A percentile compares a stretch with the other conserved stretches of the same genome.
phyloP scores from a whole-genome alignment of 371 early-diverging fungal species.

The Mortierella sp. region DNA sequence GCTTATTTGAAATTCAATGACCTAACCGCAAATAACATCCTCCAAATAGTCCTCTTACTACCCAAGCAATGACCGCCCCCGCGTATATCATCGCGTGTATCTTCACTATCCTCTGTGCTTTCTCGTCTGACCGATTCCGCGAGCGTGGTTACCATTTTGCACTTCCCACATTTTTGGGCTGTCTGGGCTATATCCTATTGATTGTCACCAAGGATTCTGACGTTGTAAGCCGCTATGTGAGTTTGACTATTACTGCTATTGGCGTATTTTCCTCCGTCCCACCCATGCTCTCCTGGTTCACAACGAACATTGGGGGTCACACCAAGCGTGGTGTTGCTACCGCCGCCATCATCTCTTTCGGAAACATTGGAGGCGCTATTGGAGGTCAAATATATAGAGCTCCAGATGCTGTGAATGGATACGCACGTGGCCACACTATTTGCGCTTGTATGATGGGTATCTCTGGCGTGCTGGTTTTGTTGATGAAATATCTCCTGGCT shows the following conservation, averaged over 20 bases:
- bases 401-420: constrained; percentile 65
- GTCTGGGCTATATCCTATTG: constrained; percentile 74
- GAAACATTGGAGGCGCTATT: constrained; percentile 75
- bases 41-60: constrained; percentile 12
- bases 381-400: constrained; percentile 75
- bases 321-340: constrained; percentile 74
- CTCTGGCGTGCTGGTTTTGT: constrained; percentile 55
- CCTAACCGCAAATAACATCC: background rate
- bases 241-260: constrained; percentile 64
- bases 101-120: constrained; percentile 67
- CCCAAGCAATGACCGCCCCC: constrained; percentile 57
- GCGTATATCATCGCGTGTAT: constrained; percentile 63
- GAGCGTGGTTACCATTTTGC: constrained; percentile 77
- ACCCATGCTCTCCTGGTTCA: constrained; percentile 72
- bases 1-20: background rate
- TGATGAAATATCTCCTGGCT: constrained; percentile 60
- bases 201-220: constrained; percentile 55
- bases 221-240: constrained; percentile 61
- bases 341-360: constrained; percentile 71
- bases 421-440: constrained; percentile 62
- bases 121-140: constrained; percentile 72
- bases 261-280: constrained; percentile 72
- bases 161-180: constrained; percentile 68
- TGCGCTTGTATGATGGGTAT: constrained; percentile 61
- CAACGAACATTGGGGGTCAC: constrained; percentile 73